phyloP scores from a whole-genome alignment of 2,329 filamentous ascomycete species.

The Talaromyces sp. region DNA sequence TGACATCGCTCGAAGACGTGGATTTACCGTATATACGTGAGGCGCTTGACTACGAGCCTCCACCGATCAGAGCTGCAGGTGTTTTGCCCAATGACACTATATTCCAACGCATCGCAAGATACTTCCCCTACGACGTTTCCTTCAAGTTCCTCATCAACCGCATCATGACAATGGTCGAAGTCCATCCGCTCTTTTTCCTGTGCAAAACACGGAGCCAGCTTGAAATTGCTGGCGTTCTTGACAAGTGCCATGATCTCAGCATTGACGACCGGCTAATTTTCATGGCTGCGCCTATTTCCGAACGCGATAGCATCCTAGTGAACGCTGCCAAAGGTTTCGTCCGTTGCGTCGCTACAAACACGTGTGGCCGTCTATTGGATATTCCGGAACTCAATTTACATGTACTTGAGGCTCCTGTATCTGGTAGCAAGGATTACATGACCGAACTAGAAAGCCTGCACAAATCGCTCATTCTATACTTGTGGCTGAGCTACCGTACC shows the following conservation, averaged over 20 bases:
- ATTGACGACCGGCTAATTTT: conserved; percentile 73
- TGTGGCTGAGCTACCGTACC: conserved; percentile 92
- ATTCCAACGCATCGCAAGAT: conserved; percentile 71
- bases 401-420: conserved; percentile 57
- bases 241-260: conserved; percentile 62
- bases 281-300: conserved; percentile 62
- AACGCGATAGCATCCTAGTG: conserved; percentile 43
- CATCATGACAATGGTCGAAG: conserved; percentile 63
- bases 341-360: conserved; percentile 62
- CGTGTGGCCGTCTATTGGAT: conserved; percentile 64
- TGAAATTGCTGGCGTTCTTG: conserved; percentile 67
- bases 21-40: conserved; percentile 62
- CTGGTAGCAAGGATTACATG: conserved; percentile 55
- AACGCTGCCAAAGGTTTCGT: conserved; percentile 62
- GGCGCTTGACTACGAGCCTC: conserved; percentile 61
- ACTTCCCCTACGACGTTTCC: conserved; percentile 75
- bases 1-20: conserved; percentile 69
- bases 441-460: conserved; percentile 71
- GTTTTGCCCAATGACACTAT: conserved; percentile 67
- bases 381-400: conserved; percentile 69
- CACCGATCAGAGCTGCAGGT: conserved; percentile 66
- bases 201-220: conserved; percentile 61
- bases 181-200: conserved; percentile 66
- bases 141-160: conserved; percentile 78
- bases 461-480: conserved; percentile 75